These are phyloP conservation scores for Spergularia marina DNA, from an alignment of 148 eudicot species.

Conservation along the genomic window DNA sequence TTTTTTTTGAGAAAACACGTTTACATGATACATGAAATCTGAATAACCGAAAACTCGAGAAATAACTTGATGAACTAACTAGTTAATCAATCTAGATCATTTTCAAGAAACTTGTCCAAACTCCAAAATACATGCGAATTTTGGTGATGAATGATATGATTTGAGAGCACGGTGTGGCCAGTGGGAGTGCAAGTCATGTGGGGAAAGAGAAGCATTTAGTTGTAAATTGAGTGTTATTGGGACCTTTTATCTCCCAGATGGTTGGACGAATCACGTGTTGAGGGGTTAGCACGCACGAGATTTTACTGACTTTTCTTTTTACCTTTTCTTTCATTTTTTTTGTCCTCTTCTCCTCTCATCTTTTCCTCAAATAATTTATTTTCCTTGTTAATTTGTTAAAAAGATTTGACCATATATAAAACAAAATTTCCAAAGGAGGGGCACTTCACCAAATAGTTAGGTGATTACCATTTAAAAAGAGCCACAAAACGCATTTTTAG, in stretches of 20 bases:
- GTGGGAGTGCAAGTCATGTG: neutral
- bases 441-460: too few relatives aligned
- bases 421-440: too few relatives aligned
- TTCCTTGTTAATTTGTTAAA: too few relatives aligned
- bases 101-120: too few relatives aligned
- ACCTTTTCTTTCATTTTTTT: neutral
- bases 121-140: too few relatives aligned
- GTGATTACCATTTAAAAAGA: too few relatives aligned
- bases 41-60: neutral
- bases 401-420: too few relatives aligned
- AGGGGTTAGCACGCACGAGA: conserved; percentile 16
- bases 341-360: neutral
- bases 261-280: conserved; percentile 25
- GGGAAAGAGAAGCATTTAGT: neutral
- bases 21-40: neutral
- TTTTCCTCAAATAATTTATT: neutral
- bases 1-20: neutral
- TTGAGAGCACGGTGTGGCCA: too few relatives aligned
- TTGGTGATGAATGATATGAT: too few relatives aligned
- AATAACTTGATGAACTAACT: neutral
- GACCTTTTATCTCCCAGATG: neutral
- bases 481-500: too few relatives aligned
- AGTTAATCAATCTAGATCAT: too few relatives aligned
- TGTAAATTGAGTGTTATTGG: neutral
- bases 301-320: conserved; percentile 5